These are phyloP conservation scores for Serendipita indica DNA, from an alignment of 768 basidiomycete genomes.

Conservation along the genomic window DNA sequence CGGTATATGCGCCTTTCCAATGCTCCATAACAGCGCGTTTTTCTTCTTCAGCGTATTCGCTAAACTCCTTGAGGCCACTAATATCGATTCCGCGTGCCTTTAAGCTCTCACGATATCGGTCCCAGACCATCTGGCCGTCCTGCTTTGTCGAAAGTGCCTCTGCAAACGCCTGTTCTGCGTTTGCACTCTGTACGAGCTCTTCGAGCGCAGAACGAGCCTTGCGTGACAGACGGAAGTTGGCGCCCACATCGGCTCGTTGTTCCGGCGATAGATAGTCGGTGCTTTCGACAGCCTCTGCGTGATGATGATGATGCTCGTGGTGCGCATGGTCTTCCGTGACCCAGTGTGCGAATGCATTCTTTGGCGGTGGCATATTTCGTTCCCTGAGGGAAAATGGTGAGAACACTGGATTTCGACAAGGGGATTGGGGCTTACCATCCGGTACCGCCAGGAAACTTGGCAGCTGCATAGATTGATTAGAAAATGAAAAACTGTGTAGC, in stretches of 20 bases:
- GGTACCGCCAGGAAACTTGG: conserved; percentile 78
- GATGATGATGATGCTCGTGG: conserved; percentile 8
- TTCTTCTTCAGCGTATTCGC: not conserved
- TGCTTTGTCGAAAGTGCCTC: not conserved
- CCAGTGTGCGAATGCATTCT: not conserved
- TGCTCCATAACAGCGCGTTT: not conserved
- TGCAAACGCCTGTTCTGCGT: not conserved
- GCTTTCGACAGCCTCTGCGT: not conserved
- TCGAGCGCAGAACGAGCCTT: not conserved
- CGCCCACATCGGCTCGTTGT: not conserved
- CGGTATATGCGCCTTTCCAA: not conserved
- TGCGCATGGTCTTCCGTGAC: not conserved
- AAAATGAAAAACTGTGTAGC: not conserved
- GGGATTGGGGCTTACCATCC: conserved; percentile 60
- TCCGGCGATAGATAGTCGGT: not conserved
- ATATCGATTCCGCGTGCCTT: not conserved
- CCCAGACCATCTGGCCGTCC: not conserved
- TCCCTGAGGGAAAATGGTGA: conserved; percentile 37
- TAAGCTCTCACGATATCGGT: not conserved
- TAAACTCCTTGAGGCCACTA: not conserved
- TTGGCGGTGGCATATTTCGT: conserved; percentile 54
- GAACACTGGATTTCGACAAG: conserved; percentile 4
- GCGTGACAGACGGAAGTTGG: not conserved
- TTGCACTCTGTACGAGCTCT: not conserved
- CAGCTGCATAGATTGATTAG: conserved; percentile 32